These are phyloP conservation scores for Phaeosphaeriaceae sp. DNA, from an alignment of 2,329 filamentous ascomycete species.

Conservation along the genomic window DNA sequence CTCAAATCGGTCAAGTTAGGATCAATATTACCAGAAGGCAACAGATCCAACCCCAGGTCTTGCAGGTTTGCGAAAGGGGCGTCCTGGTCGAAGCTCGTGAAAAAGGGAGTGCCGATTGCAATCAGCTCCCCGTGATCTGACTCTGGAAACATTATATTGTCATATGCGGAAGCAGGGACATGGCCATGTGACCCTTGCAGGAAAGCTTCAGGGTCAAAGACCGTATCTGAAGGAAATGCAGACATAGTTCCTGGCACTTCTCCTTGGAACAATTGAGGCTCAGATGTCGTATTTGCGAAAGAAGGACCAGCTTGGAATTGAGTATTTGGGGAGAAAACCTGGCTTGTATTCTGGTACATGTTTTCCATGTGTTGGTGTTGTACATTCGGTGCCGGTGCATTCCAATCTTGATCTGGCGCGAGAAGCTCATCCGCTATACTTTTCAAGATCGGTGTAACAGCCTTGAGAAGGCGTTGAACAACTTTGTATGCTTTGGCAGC, in stretches of 20 bases:
- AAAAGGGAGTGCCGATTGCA: constrained; percentile 27
- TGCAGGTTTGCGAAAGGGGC: constrained; percentile 18
- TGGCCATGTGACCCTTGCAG: not conserved
- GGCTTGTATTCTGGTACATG: too few species aligned
- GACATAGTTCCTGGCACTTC: not conserved
- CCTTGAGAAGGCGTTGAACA: constrained; percentile 22
- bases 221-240: not conserved
- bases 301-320: not conserved
- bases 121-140: too few species aligned
- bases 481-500: constrained; percentile 40
- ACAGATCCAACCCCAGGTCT: constrained; percentile 14
- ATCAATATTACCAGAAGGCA: not conserved
- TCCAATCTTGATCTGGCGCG: not conserved
- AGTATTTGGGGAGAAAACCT: not conserved
- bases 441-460: constrained; percentile 17
- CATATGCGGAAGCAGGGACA: not conserved
- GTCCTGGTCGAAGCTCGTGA: constrained; percentile 29
- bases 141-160: not conserved
- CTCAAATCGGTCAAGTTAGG: not conserved
- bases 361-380: not conserved
- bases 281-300: not conserved
- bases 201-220: not conserved
- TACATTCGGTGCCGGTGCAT: not conserved
- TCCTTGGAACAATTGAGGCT: not conserved
- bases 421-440: constrained; percentile 20